A percentile compares a stretch with the other conserved stretches of the same genome.
phyloP scores from a whole-genome alignment of 2,329 filamentous ascomycete genomes.

The Lasiodiplodia theobromae region DNA sequence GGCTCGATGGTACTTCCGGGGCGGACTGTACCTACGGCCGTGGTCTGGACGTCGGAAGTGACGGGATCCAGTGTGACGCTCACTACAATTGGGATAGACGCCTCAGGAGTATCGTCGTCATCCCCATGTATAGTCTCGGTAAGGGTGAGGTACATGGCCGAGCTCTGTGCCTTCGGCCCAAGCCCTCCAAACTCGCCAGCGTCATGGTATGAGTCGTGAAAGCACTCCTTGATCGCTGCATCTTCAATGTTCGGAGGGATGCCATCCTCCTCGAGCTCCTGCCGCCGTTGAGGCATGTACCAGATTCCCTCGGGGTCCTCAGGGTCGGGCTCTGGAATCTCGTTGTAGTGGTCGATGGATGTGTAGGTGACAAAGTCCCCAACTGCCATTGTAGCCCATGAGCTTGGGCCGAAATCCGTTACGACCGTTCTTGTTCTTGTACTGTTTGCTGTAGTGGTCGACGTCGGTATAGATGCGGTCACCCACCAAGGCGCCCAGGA shows the following conservation, averaged over 20 bases:
- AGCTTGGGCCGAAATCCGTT: background rate
- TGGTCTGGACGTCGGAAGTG: background rate
- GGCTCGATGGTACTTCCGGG: background rate
- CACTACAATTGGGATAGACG: background rate
- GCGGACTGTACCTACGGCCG: background rate
- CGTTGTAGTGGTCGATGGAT: background rate
- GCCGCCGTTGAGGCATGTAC: background rate
- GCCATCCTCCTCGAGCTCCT: background rate
- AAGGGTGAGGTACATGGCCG: background rate
- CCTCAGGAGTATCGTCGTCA: background rate
- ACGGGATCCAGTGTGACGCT: background rate
- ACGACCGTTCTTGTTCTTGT: background rate
- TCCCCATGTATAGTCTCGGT: background rate
- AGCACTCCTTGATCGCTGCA: background rate
- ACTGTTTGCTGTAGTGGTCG: background rate
- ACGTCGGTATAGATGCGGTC: background rate
- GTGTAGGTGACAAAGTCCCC: conserved; percentile 5
- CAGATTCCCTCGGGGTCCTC: conserved; percentile 1
- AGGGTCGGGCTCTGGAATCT: background rate
- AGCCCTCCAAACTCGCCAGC: background rate
- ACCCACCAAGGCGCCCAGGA: conserved; percentile 18
- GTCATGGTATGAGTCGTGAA: background rate
- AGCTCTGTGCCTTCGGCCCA: background rate
- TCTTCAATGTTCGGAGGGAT: background rate
- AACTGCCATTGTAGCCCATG: background rate